Evolutionary conservation across 225 moss, liverwort and hornwort genomes (phyloP).

Genomic region (Bryum argenteum): DNA sequence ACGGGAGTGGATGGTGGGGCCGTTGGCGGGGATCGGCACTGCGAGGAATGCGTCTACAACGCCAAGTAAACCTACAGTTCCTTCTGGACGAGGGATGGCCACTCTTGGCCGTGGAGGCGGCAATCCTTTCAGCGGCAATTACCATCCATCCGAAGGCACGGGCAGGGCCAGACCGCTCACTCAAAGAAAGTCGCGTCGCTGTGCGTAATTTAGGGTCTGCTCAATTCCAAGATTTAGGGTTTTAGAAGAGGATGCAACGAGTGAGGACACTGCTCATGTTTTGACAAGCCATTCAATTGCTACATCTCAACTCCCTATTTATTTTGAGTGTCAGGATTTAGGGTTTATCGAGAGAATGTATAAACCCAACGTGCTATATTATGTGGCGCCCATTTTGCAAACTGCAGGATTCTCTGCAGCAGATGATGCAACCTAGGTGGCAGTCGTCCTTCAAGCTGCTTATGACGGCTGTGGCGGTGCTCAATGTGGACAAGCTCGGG

Average conservation of each 20-base stretch:
- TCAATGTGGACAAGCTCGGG: conserved; percentile 91
- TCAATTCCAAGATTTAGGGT: too few species aligned
- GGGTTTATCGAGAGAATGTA: too few species aligned
- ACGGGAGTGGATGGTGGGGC: conserved; percentile 41
- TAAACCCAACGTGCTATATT: conserved; percentile 96
- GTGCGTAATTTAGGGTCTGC: too few species aligned
- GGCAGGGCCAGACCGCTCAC: conserved; percentile 70
- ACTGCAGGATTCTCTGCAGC: conserved; percentile 91
- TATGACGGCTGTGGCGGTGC: conserved; percentile 80
- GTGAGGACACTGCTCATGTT: too few species aligned
- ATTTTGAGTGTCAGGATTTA: too few species aligned
- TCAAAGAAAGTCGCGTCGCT: too few species aligned
- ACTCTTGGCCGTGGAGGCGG: conserved; percentile 77
- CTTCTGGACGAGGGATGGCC: conserved; percentile 57
- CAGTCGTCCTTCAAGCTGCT: conserved; percentile 82
- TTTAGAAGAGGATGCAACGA: too few species aligned
- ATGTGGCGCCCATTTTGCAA: conserved; percentile 85
- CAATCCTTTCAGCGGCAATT: conserved; percentile 71
- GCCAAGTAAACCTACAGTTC: conserved; percentile 38
- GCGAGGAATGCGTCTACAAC: conserved; percentile 38
- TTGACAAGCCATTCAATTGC: too few species aligned
- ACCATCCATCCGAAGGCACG: conserved; percentile 70
- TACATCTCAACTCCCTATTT: too few species aligned
- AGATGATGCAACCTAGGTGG: conserved; percentile 77
- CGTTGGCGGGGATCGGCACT: conserved; percentile 39